Evolutionary conservation across 352 stramenopile genomes (phyloP).

Genomic region (Phytophthora podocarpi): DNA sequence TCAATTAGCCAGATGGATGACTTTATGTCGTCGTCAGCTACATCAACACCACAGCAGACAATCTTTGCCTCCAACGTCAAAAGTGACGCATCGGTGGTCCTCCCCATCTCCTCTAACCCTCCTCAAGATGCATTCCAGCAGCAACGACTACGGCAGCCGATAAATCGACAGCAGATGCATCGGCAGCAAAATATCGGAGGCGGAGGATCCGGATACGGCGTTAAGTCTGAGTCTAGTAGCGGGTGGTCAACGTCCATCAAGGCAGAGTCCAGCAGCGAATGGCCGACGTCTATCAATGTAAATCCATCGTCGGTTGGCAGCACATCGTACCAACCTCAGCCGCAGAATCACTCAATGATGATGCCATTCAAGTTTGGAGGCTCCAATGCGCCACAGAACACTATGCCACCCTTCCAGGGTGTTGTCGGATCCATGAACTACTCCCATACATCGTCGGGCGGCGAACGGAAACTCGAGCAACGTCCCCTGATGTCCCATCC

Average conservation of each 20-base stretch:
- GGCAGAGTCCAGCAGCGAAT: conserved; percentile 12
- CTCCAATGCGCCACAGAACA: conserved; percentile 12
- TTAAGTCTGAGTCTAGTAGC: conserved; percentile 21
- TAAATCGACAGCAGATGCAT: conserved; percentile 24
- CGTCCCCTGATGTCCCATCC: conserved; percentile 17
- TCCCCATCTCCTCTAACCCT: conserved; percentile 34
- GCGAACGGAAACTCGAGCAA: conserved; percentile 20
- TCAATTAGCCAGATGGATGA: conserved; percentile 30
- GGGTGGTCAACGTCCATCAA: conserved; percentile 24
- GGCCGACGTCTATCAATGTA: conserved; percentile 18
- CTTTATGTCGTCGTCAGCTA: conserved; percentile 27
- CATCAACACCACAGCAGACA: conserved; percentile 19
- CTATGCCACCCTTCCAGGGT: conserved; percentile 16
- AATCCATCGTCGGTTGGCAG: conserved; percentile 13
- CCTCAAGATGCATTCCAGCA: conserved; percentile 36
- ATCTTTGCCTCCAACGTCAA: conserved; percentile 28
- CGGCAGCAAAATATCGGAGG: conserved; percentile 27
- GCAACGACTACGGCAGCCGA: conserved; percentile 27
- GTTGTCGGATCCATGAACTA: conserved; percentile 33
- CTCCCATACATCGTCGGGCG: conserved; percentile 14
- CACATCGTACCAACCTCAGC: conserved; percentile 13
- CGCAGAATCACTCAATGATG: conserved; percentile 33
- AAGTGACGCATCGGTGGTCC: conserved; percentile 37
- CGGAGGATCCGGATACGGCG: conserved; percentile 7
- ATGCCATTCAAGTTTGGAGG: conserved; percentile 46